phyloP scores from a whole-genome alignment of 2,329 filamentous ascomycete genomes.

The Colletotrichum godetiae region DNA sequence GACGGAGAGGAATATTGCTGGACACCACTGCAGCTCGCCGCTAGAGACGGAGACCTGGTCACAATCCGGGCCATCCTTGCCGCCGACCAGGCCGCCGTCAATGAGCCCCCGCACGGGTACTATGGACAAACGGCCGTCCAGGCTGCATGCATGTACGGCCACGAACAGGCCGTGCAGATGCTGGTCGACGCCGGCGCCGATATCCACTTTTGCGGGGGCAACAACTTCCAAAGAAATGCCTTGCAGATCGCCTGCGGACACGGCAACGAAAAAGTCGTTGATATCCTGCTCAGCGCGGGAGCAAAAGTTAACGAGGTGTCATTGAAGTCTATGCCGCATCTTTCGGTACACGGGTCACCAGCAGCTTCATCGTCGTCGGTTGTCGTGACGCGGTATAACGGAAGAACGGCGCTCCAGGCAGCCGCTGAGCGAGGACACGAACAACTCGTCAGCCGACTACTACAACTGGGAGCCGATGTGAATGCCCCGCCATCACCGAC shows the following conservation, averaged over 20 bases:
- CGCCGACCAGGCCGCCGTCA: slow-evolving; percentile 40
- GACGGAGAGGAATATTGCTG: slow-evolving; percentile 42
- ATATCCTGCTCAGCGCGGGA: slow-evolving; percentile 41
- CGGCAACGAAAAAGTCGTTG: slow-evolving; percentile 40
- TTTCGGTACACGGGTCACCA: background rate
- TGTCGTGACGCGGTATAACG: slow-evolving; percentile 44
- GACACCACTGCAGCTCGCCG: slow-evolving; percentile 49
- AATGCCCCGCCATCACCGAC: slow-evolving; percentile 40
- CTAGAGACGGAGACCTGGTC: slow-evolving; percentile 44
- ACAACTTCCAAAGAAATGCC: slow-evolving; percentile 49
- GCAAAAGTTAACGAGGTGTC: slow-evolving; percentile 41
- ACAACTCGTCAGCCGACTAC: slow-evolving; percentile 41
- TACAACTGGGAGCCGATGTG: slow-evolving; percentile 45
- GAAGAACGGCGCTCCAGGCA: slow-evolving; percentile 51
- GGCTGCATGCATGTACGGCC: slow-evolving; percentile 44
- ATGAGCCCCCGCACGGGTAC: slow-evolving; percentile 45
- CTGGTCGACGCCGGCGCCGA: slow-evolving; percentile 46
- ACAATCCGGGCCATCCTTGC: slow-evolving; percentile 42
- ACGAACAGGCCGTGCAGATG: slow-evolving; percentile 40
- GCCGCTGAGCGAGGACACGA: slow-evolving; percentile 45
- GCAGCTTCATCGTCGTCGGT: slow-evolving; percentile 2
- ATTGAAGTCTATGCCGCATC: background rate
- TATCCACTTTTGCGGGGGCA: slow-evolving; percentile 46
- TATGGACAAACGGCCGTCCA: slow-evolving; percentile 50
- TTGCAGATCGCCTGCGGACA: slow-evolving; percentile 49